phyloP scores from a whole-genome alignment of 2,329 filamentous ascomycete genomes.

The Ambrosiella beaveri region DNA sequence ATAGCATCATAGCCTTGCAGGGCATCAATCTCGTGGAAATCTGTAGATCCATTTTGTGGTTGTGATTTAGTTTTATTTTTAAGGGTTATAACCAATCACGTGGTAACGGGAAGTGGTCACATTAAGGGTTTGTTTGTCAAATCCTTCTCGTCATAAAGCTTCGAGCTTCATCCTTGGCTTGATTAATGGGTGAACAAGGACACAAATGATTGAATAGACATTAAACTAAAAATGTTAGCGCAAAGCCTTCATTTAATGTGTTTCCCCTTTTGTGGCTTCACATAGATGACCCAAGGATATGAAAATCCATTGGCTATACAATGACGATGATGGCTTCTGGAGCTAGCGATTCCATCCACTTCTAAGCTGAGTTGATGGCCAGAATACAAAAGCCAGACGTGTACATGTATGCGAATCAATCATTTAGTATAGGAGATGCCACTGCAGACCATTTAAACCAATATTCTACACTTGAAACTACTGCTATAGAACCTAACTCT shows the following conservation, averaged over 20 bases:
- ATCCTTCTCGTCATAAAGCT: background rate
- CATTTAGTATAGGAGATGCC: background rate
- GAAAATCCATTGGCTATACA: background rate
- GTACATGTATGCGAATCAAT: background rate
- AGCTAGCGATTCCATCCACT: background rate
- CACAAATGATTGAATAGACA: background rate
- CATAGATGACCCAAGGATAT: background rate
- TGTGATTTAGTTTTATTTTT: background rate
- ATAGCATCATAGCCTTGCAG: conserved; percentile 5
- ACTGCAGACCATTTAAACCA: background rate
- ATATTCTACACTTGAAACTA: background rate
- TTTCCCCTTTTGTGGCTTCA: conserved; percentile 9
- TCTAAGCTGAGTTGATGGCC: background rate
- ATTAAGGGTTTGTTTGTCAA: background rate
- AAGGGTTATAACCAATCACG: background rate
- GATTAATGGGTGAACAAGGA: background rate
- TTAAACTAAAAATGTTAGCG: background rate
- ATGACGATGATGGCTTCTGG: background rate
- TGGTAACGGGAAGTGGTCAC: background rate
- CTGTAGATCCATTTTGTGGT: background rate
- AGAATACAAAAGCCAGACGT: background rate
- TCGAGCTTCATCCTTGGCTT: background rate
- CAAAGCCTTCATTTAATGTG: conserved; percentile 1
- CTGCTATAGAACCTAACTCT: background rate
- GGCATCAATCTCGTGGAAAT: background rate